Percentiles rank a stretch among this genome's conserved stretches.
Evolutionary conservation across 2,329 filamentous ascomycete species (phyloP).

Genomic region (Aspergillus sp.): DNA sequence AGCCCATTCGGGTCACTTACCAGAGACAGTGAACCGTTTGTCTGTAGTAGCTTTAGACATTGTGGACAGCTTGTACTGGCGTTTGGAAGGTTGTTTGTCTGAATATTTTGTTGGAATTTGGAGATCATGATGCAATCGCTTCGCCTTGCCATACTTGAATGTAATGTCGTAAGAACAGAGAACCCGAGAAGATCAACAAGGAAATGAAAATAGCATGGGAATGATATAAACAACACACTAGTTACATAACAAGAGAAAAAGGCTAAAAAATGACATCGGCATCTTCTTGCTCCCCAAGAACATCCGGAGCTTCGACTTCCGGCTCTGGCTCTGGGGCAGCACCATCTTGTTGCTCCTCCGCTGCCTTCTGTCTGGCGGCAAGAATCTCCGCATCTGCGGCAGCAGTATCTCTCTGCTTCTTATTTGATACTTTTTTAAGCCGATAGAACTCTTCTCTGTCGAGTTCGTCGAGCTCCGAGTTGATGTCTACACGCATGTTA

Average conservation of each 20-base stretch:
- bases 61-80: conserved; percentile 15
- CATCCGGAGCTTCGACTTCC: conserved; percentile 49
- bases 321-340: conserved; percentile 29
- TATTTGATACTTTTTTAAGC: conserved; percentile 87
- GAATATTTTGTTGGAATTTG: conserved; percentile 2
- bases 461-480: conserved; percentile 94
- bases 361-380: conserved; percentile 37
- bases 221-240: conserved; percentile 11
- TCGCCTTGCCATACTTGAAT: conserved; percentile 1
- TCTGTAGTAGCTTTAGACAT: conserved; percentile 2
- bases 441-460: conserved; percentile 98
- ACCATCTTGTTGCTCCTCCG: conserved; percentile 54
- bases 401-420: conserved; percentile 74
- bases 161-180: conserved; percentile 1
- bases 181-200: background rate
- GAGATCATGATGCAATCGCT: background rate
- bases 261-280: conserved; percentile 78
- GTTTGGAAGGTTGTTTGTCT: conserved; percentile 22
- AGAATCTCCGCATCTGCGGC: conserved; percentile 71
- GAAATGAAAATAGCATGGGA: background rate
- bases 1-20: conserved; percentile 91
- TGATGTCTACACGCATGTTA: conserved; percentile 63
- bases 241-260: conserved; percentile 17
- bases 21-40: conserved; percentile 66
- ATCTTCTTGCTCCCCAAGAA: conserved; percentile 72